Conservation (phyloP, 108 stramenopile genomes). For the Nannochloropsis salina region DNA sequence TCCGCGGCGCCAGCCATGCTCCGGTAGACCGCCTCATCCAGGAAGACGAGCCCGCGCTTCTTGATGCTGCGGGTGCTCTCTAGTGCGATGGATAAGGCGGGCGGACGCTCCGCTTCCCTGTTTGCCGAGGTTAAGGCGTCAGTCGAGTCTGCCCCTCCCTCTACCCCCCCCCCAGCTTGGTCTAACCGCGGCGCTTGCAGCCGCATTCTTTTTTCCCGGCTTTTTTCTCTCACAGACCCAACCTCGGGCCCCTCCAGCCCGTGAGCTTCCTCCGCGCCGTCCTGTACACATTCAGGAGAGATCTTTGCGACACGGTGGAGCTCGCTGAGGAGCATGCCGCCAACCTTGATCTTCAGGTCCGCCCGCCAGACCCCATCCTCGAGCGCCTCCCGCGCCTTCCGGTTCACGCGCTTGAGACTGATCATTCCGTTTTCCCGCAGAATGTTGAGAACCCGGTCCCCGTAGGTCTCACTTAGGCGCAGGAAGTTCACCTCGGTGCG, state of each 20-base stretch:
- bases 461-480: background rate
- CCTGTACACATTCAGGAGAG: background rate
- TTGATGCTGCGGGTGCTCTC: slow-evolving; percentile 23
- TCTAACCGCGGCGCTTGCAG: background rate
- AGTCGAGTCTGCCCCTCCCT: slow-evolving; percentile 9
- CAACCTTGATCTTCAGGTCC: slow-evolving; percentile 22
- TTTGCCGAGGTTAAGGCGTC: slow-evolving; percentile 27
- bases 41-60: background rate
- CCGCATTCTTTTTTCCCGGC: background rate
- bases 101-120: slow-evolving; percentile 21
- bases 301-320: slow-evolving; percentile 10
- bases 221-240: background rate
- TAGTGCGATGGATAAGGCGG: background rate
- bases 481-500: background rate
- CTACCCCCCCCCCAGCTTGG: background rate
- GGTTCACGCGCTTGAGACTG: slow-evolving; percentile 40
- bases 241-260: background rate
- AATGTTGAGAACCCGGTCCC: background rate
- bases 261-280: background rate
- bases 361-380: background rate
- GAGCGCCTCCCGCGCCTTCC: slow-evolving; percentile 21
- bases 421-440: background rate
- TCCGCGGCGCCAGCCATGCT: slow-evolving; percentile 25
- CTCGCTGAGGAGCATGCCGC: slow-evolving; percentile 25
- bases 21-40: slow-evolving; percentile 33